These are phyloP conservation scores for Candolleomyces eurysporus DNA, from an alignment of 768 basidiomycete genomes.

Conservation along the genomic window DNA sequence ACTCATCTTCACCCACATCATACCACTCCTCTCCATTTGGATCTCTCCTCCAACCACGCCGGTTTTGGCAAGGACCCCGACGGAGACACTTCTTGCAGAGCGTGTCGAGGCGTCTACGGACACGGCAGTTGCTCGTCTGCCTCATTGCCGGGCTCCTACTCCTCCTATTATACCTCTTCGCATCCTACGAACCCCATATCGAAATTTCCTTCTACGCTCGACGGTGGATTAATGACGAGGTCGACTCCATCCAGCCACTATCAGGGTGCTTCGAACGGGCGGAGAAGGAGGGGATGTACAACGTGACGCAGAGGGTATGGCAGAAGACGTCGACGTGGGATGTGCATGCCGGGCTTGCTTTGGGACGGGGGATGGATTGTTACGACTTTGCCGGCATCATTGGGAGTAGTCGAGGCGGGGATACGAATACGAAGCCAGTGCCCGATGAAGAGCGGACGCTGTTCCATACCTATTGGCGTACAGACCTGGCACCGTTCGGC, in stretches of 20 bases:
- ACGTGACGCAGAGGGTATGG: conserved; percentile 61
- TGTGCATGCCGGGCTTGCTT: conserved; percentile 76
- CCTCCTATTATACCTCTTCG: conserved; percentile 45
- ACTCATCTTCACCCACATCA: not conserved
- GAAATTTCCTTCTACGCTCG: conserved; percentile 80
- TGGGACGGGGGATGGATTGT: conserved; percentile 84
- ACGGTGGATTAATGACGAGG: conserved; percentile 70
- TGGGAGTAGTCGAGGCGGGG: conserved; percentile 3
- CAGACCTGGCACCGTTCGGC: conserved; percentile 79
- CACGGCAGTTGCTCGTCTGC: not conserved
- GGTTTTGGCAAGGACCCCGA: not conserved
- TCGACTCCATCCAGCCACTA: conserved; percentile 63
- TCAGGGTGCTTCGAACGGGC: conserved; percentile 71
- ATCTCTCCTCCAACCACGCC: not conserved
- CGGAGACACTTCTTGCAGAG: not conserved
- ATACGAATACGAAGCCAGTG: conserved; percentile 5
- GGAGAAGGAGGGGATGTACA: conserved; percentile 63
- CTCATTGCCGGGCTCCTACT: conserved; percentile 24
- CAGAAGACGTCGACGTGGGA: conserved; percentile 58
- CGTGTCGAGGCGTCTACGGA: not conserved
- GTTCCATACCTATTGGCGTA: conserved; percentile 94
- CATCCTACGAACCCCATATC: conserved; percentile 79
- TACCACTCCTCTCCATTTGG: not conserved
- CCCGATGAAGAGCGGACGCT: conserved; percentile 50
- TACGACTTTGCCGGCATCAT: conserved; percentile 91